A percentile compares a stretch with the other conserved stretches of the same genome.
Conservation (phyloP, 208 protist species). For the Vickermania spadyakhi region DNA sequence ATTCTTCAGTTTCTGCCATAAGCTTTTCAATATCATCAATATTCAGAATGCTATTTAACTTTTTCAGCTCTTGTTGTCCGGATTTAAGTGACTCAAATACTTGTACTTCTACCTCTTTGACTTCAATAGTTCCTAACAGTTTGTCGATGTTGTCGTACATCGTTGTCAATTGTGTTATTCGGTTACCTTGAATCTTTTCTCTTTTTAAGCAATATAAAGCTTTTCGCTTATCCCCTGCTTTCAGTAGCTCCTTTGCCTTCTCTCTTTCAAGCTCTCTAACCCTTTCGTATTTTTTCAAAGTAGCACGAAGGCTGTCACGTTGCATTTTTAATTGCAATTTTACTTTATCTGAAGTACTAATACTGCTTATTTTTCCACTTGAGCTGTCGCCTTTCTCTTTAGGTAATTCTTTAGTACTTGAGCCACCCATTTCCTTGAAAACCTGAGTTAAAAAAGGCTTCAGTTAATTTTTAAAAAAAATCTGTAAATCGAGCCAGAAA, state of each 20-base stretch:
- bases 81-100: constrained; percentile 53
- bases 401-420: constrained; percentile 3
- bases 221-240: constrained; percentile 49
- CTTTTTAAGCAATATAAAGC: constrained; percentile 80
- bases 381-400: not conserved
- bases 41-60: constrained; percentile 76
- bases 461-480: constrained; percentile 1
- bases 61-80: constrained; percentile 63
- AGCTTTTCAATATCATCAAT: constrained; percentile 73
- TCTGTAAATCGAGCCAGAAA: not conserved
- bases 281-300: constrained; percentile 58
- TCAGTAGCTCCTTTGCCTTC: constrained; percentile 55
- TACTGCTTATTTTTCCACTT: constrained; percentile 11
- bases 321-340: constrained; percentile 80
- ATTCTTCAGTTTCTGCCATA: constrained; percentile 66
- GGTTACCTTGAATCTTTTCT: constrained; percentile 40
- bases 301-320: constrained; percentile 56
- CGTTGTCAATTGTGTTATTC: constrained; percentile 43
- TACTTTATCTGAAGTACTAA: constrained; percentile 55
- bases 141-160: constrained; percentile 77
- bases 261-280: constrained; percentile 36
- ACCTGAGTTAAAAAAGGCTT: not conserved
- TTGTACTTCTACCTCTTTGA: constrained; percentile 61
- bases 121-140: constrained; percentile 72
- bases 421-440: constrained; percentile 4